A percentile compares a stretch with the other conserved stretches of the same genome.
phyloP scores from a whole-genome alignment of 805 yeast species.

The Isabelozyma heimii region DNA sequence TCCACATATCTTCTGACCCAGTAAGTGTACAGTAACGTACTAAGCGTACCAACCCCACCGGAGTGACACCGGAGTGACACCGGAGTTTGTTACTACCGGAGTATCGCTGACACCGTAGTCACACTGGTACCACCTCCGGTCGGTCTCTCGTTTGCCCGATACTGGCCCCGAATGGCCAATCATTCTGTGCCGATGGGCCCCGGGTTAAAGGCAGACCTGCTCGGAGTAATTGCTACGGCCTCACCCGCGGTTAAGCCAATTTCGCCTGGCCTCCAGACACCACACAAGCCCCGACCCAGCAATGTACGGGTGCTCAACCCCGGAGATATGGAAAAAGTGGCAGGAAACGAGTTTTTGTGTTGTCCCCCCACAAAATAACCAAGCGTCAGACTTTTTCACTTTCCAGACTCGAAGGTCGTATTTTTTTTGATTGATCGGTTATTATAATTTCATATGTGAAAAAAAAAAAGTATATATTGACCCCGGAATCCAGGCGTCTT shows the following conservation, averaged over 20 bases:
- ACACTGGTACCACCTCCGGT: background rate
- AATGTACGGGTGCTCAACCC: background rate
- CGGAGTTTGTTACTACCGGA: too few relatives aligned
- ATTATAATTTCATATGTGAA: background rate
- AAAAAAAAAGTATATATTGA: too few relatives aligned
- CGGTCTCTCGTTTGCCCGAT: background rate
- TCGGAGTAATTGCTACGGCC: background rate
- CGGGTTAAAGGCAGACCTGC: background rate
- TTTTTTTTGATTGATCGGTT: too few relatives aligned
- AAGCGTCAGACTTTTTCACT: too few relatives aligned
- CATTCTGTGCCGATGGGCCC: background rate
- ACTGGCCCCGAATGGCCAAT: background rate
- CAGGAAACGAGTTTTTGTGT: background rate
- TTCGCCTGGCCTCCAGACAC: background rate
- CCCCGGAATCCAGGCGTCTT: background rate
- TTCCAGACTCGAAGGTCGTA: background rate
- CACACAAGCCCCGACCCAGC: background rate
- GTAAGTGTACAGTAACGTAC: too few relatives aligned
- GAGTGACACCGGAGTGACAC: too few relatives aligned
- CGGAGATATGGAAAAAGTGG: background rate
- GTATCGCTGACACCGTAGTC: too few relatives aligned
- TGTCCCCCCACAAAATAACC: too few relatives aligned
- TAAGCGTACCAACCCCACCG: too few relatives aligned
- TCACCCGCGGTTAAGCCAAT: background rate
- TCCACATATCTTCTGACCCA: too few relatives aligned